Evolutionary conservation across 2,329 filamentous ascomycete genomes (phyloP), one percentile per base, ranked within the genome.

Genomic region (Emmonsiellopsis sp.): DNA sequence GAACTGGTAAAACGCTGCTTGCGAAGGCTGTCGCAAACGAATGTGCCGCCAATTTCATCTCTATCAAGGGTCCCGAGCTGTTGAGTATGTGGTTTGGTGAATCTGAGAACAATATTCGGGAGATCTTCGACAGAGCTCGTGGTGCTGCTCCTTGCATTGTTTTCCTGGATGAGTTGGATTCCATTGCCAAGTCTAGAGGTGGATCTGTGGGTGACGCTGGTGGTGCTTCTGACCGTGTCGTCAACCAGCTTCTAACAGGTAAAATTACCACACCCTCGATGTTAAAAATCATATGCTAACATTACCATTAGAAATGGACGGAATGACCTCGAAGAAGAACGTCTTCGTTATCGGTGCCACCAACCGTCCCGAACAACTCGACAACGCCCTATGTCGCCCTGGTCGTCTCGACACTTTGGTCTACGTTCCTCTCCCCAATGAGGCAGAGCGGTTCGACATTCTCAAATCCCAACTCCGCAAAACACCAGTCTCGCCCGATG

Each of bases 81-180:
- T 83, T 98, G 65, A 96, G 90, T 73, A 98, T 98, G 93, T 98
- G 93, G 93, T 98, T 98, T 69, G 93, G 93, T 85, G 93, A 98
- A 78, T 98, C 93, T 52, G 94, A 98, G 77, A 95, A 89, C 83
- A 98, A 98, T 77, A 97, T 98, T 61, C 88, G 93, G 70, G 93
- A 98, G 71, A 98, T 98, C 66, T 98, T 98, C 73, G 93, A 98
- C 83, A 98, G 97, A 84, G 93, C 93, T 60, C 89, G 93, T 69
- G 94, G 93, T 58, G 93, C 94, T 57, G 93, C 93, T 65, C 93
- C 93, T 75, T 98, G 94, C 65, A 88, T 98, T 58, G 93, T 98
- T 64, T 98, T 98, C 86, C 82, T 98, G 60, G 93, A 98, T 64
- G 93, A 98, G 79, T 76, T 98, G 74, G 93, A 98, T 68, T 98